Percentiles rank a stretch among this genome's conserved stretches.
Evolutionary conservation across 2,329 filamentous ascomycete species (phyloP).

Genomic region (Rhexocercosporidium sp.): DNA sequence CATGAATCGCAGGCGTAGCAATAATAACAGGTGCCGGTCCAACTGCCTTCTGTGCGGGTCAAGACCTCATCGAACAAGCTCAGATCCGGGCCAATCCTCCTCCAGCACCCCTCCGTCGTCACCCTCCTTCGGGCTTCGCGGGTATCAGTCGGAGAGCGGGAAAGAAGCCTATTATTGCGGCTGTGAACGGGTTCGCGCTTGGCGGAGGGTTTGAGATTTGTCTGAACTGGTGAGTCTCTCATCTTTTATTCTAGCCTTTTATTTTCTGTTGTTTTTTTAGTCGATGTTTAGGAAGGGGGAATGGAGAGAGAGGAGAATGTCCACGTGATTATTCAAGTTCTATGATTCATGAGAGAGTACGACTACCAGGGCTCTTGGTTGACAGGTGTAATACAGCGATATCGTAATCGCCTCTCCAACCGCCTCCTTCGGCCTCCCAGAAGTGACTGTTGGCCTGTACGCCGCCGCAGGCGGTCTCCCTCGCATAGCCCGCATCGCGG

Average conservation of each 20-base stretch:
- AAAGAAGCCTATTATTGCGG: constrained; percentile 77
- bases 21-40: constrained; percentile 67
- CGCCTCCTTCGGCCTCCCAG: constrained; percentile 73
- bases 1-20: constrained; percentile 49
- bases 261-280: not conserved
- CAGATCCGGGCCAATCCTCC: constrained; percentile 46
- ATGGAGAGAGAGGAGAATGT: not conserved
- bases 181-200: constrained; percentile 77
- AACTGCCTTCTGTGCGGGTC: constrained; percentile 70
- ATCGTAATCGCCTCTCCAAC: constrained; percentile 65
- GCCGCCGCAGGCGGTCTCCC: constrained; percentile 75
- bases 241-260: not conserved
- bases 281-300: not conserved
- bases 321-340: not conserved
- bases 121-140: constrained; percentile 58
- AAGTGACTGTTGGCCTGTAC: constrained; percentile 72
- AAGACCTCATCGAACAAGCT: constrained; percentile 68
- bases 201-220: constrained; percentile 79
- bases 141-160: constrained; percentile 70
- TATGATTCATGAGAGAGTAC: too few relatives aligned
- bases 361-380: not conserved
- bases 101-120: constrained; percentile 37
- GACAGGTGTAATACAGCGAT: constrained; percentile 54
- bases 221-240: constrained; percentile 53
- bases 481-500: constrained; percentile 66